phyloP scores from a whole-genome alignment of 2,329 filamentous ascomycete species.

The Venturia oleaginea region DNA sequence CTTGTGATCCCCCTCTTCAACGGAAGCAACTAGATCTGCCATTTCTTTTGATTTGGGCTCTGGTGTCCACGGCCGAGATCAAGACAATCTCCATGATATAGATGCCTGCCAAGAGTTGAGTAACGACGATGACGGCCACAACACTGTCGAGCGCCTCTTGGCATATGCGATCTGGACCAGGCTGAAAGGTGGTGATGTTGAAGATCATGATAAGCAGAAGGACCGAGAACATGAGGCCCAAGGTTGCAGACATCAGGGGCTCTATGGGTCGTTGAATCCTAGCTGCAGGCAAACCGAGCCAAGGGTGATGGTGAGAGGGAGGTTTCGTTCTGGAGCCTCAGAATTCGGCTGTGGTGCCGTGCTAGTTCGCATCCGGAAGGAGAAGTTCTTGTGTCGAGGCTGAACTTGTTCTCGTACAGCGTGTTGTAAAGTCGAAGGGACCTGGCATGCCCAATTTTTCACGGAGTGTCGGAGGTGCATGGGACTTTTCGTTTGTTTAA shows the following conservation, averaged over 20 bases:
- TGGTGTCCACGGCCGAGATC: slow-evolving; percentile 76
- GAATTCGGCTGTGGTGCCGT: slow-evolving; percentile 51
- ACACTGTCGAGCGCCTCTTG: too few species aligned
- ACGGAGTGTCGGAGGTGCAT: too few species aligned
- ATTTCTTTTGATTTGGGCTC: too few species aligned
- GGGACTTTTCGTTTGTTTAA: too few species aligned
- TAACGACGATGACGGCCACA: too few species aligned
- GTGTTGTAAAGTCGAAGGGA: slow-evolving; percentile 90
- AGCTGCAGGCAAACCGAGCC: too few species aligned
- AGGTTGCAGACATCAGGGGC: slow-evolving; percentile 28
- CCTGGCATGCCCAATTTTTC: slow-evolving; percentile 45
- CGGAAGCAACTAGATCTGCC: too few species aligned
- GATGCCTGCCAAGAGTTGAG: slow-evolving; percentile 87
- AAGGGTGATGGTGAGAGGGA: slow-evolving; percentile 42
- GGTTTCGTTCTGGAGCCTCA: background rate
- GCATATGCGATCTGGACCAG: slow-evolving; percentile 87
- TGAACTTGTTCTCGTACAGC: slow-evolving; percentile 85
- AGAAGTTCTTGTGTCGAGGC: slow-evolving; percentile 82
- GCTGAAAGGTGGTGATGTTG: slow-evolving; percentile 85
- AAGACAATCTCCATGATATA: slow-evolving; percentile 91
- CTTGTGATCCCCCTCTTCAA: too few species aligned
- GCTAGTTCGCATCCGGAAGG: slow-evolving; percentile 49
- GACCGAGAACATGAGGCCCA: slow-evolving; percentile 43
- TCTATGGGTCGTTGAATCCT: too few species aligned
- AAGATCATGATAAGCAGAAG: slow-evolving; percentile 88